Conservation (phyloP, 345 rosid species). For the Pistacia atlantica region DNA sequence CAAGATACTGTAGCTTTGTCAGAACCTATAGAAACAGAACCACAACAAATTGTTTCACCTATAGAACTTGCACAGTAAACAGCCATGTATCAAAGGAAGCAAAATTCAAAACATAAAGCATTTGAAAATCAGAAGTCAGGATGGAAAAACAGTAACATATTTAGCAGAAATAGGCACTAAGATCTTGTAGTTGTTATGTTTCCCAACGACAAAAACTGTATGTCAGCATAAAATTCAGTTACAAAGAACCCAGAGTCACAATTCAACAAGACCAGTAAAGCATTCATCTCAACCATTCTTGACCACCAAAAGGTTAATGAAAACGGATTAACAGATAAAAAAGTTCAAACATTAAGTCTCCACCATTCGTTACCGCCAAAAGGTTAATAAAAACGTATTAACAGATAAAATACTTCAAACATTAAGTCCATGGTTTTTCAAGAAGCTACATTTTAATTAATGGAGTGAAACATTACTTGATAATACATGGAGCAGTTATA, state of each 20-base stretch:
- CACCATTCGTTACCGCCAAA: not conserved
- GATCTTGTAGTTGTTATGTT: not conserved
- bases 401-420: not conserved
- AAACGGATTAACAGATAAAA: not conserved
- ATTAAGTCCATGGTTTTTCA: not conserved
- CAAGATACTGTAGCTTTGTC: slow-evolving; percentile 77
- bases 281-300: not conserved
- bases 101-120: slow-evolving; percentile 7
- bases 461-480: too few relatives aligned
- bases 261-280: slow-evolving; percentile 1
- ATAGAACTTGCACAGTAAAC: not conserved
- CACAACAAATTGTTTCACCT: not conserved
- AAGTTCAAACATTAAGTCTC: not conserved
- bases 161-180: not conserved
- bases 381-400: not conserved
- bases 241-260: not conserved
- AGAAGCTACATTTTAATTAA: too few relatives aligned
- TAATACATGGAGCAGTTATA: not conserved
- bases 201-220: not conserved
- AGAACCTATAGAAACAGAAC: slow-evolving; percentile 49
- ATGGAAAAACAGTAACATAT: not conserved
- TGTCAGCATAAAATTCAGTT: not conserved
- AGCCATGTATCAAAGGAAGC: slow-evolving; percentile 6
- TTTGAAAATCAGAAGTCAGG: not conserved
- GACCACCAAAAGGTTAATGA: not conserved